phyloP scores from a whole-genome alignment of 441 rosid genomes.

The Cnidoscolus chayamansa region DNA sequence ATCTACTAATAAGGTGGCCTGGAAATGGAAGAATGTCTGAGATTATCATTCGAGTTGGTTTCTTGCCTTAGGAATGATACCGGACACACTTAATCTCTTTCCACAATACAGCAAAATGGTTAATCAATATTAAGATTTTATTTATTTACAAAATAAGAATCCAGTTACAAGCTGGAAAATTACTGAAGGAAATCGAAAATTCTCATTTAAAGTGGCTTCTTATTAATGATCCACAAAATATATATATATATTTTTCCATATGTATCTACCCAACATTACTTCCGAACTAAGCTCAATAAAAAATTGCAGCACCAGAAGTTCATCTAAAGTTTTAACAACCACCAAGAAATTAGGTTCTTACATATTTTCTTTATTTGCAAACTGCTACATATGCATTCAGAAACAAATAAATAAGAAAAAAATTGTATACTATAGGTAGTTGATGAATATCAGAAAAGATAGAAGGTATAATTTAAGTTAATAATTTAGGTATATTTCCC shows the following conservation, averaged over 20 bases:
- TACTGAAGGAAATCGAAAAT: neutral
- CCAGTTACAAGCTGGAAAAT: constrained; percentile 13
- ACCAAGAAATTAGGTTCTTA: constrained; percentile 9
- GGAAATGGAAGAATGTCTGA: neutral
- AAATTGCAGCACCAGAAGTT: constrained; percentile 2
- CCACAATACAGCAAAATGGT: too few species aligned
- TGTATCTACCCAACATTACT: neutral
- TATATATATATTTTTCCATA: neutral
- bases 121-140: neutral
- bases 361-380: too few species aligned
- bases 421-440: too few species aligned
- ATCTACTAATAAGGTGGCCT: constrained; percentile 12
- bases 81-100: neutral
- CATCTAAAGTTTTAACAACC: neutral
- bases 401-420: too few species aligned
- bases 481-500: too few species aligned
- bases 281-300: constrained; percentile 12
- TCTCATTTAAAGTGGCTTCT: constrained; percentile 13
- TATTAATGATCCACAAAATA: neutral
- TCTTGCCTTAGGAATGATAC: neutral
- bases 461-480: too few species aligned
- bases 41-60: constrained; percentile 9
- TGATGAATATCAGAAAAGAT: too few species aligned
- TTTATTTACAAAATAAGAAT: neutral
- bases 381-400: too few species aligned